A percentile compares a stretch with the other conserved stretches of the same genome.
These are phyloP conservation scores for Styphnolobium japonicum DNA, from an alignment of 306 rosid genomes.

Conservation along the genomic window DNA sequence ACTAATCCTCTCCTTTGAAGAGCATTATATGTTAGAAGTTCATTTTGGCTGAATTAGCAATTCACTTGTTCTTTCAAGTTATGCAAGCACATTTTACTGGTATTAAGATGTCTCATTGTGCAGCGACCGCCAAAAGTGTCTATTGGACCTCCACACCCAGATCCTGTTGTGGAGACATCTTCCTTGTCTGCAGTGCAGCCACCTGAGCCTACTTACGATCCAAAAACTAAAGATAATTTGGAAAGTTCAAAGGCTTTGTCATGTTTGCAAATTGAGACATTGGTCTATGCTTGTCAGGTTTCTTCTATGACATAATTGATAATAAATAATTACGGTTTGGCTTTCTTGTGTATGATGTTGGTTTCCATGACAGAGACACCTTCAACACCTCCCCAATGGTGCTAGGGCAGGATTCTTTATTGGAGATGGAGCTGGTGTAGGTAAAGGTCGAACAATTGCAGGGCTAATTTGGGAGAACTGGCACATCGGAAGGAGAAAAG, in stretches of 20 bases:
- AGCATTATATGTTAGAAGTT: conserved; percentile 13
- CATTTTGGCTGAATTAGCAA: conserved; percentile 10
- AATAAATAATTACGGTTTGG: conserved; percentile 20
- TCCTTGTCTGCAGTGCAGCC: conserved; percentile 98
- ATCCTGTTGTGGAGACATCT: conserved; percentile 96
- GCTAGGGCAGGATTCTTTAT: conserved; percentile 89
- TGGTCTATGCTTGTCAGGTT: conserved; percentile 99
- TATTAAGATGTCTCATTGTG: conserved; percentile 34
- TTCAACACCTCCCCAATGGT: conserved; percentile 71
- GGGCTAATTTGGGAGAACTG: conserved; percentile 98
- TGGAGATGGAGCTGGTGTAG: conserved; percentile 99
- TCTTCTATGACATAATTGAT: conserved; percentile 40
- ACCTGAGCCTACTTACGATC: conserved; percentile 92
- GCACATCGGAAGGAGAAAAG: conserved; percentile 79
- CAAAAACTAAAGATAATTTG: conserved; percentile 63
- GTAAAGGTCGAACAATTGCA: conserved; percentile 97
- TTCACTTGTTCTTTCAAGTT: conserved; percentile 29
- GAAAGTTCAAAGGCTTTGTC: conserved; percentile 73
- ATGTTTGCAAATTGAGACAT: conserved; percentile 95
- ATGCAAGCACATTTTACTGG: conserved; percentile 19
- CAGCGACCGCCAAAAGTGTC: conserved; percentile 97
- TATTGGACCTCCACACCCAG: conserved; percentile 92
- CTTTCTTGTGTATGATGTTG: conserved; percentile 35
- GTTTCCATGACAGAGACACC: conserved; percentile 80
- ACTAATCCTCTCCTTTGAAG: conserved; percentile 9